Evolutionary conservation across 2,329 filamentous ascomycete species (phyloP), one percentile per base, ranked within the genome.

Genomic region (Gaeumannomyces tritici): DNA sequence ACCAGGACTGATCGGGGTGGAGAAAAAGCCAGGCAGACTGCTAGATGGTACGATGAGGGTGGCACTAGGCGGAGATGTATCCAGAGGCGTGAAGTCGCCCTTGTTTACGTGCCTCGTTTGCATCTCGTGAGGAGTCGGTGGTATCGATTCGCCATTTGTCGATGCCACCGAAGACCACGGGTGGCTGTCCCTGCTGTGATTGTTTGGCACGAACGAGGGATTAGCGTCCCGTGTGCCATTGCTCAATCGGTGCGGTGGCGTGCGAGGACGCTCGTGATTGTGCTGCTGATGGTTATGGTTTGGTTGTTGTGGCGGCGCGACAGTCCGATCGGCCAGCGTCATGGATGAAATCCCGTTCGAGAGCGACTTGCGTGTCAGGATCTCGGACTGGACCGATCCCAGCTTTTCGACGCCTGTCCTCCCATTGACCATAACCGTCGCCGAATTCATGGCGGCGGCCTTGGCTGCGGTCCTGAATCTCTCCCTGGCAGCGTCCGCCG

Each of bases 371-470:
- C 65, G 55, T 21, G 31, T 28, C n/a, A 61, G 33, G 2, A 55
- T 24, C 15, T 58, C 59, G 15, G 62, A 33, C 18, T 61, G 55
- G n/a, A 60, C 54, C 13, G 55, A 55, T 21, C 26, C 59, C 18
- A 29, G 59, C 26, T 55, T 57, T 28, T 59, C 56, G 18, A 21
- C 51, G 33, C 21, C 33, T 6, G 56, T 76, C 67, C 77, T 79
- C 66, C 81, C 83, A 71, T 87, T 86, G 67, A 82, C 80, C 70
- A 84, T 83, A 75, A 87, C 83, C 74, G 81, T 87, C 70, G 83
- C 81, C 7, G 75, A 57, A 11, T 55, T 61, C 60, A 61, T 61
- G 59, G 47, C 42, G 74, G 58, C 72, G 71, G 64, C 75, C 67
- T 55, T 67, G 68, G 66, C 70, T 6, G 15, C 35, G 35, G 35